Conservation (phyloP, 805 yeast species). For the Candida ovalis region DNA sequence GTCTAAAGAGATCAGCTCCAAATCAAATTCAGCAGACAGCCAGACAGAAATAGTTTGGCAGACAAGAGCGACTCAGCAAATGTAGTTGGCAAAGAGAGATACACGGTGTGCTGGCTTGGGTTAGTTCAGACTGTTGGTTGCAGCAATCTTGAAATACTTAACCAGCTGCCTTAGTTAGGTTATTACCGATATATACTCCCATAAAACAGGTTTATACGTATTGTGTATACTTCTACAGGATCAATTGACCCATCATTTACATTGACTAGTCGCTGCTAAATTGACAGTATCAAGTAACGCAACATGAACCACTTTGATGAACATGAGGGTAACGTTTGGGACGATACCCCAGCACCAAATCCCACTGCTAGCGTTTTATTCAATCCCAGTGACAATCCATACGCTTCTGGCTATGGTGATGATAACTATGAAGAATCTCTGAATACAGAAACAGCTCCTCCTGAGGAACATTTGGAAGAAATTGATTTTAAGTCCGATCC, state of each 20-base stretch:
- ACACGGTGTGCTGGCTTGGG: too few relatives aligned
- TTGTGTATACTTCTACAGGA: too few relatives aligned
- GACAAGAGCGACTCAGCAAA: too few relatives aligned
- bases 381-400: conserved; percentile 21
- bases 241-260: neutral
- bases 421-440: conserved; percentile 4
- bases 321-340: conserved; percentile 42
- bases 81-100: too few relatives aligned
- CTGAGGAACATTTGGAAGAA: conserved; percentile 17
- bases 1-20: too few relatives aligned
- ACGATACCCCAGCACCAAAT: conserved; percentile 45
- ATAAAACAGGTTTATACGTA: too few relatives aligned
- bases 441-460: conserved; percentile 5
- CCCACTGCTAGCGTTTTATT: conserved; percentile 26
- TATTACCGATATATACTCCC: too few relatives aligned
- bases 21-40: too few relatives aligned
- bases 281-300: neutral
- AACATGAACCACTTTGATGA: conserved; percentile 24
- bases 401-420: conserved; percentile 10
- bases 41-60: too few relatives aligned
- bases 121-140: too few relatives aligned
- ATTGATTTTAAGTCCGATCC: conserved; percentile 19
- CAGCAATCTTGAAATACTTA: too few relatives aligned
- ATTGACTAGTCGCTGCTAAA: neutral
- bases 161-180: too few relatives aligned